These are phyloP conservation scores for Pittosporum tobira DNA, from an alignment of 129 eudicot genomes.

Conservation along the genomic window DNA sequence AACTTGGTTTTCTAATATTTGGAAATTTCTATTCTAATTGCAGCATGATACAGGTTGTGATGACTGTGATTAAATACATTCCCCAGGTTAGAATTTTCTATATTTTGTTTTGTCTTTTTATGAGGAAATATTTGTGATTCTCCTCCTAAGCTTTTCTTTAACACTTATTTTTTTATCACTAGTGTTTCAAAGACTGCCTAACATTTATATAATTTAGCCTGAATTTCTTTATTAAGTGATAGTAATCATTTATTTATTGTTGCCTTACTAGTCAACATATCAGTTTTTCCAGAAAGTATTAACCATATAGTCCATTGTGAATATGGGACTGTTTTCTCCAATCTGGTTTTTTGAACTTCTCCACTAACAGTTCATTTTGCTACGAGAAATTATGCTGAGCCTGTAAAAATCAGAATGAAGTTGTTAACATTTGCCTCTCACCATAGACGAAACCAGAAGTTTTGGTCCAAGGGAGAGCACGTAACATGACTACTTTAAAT, in stretches of 20 bases:
- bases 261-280: too few relatives aligned
- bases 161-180: background rate
- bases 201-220: too few relatives aligned
- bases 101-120: background rate
- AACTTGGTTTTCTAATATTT: conserved; percentile 1
- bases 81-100: conserved; percentile 52
- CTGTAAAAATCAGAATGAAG: background rate
- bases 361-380: background rate
- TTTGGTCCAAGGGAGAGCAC: too few relatives aligned
- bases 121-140: background rate
- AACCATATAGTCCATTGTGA: background rate
- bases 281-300: background rate
- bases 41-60: conserved; percentile 82
- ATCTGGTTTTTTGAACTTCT: background rate
- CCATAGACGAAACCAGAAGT: too few relatives aligned
- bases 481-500: too few relatives aligned
- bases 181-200: background rate
- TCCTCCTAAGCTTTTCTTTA: background rate
- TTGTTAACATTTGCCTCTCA: background rate
- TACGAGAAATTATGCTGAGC: background rate
- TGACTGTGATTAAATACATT: conserved; percentile 88
- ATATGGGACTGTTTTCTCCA: background rate
- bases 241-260: background rate
- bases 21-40: conserved; percentile 13
- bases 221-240: too few relatives aligned